A percentile compares a stretch with the other conserved stretches of the same genome.
phyloP scores from a whole-genome alignment of 1,139 yeast species.

The Pichia kudriavzevii region DNA sequence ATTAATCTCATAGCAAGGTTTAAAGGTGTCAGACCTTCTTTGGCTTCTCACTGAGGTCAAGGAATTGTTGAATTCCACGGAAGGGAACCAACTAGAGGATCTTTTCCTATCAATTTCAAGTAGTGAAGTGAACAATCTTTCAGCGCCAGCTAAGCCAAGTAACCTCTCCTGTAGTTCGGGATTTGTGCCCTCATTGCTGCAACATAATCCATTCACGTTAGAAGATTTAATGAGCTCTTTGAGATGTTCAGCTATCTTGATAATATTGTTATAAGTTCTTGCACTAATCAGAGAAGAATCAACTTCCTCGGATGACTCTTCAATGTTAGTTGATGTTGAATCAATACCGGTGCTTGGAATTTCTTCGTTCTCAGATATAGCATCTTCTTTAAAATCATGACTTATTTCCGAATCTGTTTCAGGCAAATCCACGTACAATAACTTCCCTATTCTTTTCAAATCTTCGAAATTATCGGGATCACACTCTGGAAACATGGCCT shows the following conservation, averaged over 20 bases:
- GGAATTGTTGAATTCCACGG: conserved; percentile 5
- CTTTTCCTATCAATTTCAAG: conserved; percentile 28
- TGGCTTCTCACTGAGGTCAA: conserved; percentile 6
- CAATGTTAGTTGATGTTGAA: too few relatives aligned
- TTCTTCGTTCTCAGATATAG: too few relatives aligned
- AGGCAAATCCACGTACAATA: conserved; percentile 29
- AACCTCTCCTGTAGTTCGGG: too few relatives aligned
- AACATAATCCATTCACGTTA: too few relatives aligned
- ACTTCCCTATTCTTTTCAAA: conserved; percentile 28
- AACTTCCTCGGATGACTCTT: too few relatives aligned
- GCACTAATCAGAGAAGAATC: too few relatives aligned
- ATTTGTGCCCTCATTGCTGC: too few relatives aligned
- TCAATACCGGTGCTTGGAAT: too few relatives aligned
- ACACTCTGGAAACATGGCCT: conserved; percentile 31
- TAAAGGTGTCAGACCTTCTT: conserved; percentile 1
- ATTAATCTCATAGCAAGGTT: conserved; percentile 7
- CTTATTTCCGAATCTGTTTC: neutral
- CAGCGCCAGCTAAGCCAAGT: conserved; percentile 25
- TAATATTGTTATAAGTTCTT: too few relatives aligned
- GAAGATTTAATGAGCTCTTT: too few relatives aligned
- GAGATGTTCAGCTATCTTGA: too few relatives aligned
- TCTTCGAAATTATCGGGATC: conserved; percentile 31
- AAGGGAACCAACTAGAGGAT: conserved; percentile 16
- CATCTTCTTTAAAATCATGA: neutral
- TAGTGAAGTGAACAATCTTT: conserved; percentile 28